Percentiles rank a stretch among this genome's conserved stretches.
phyloP scores from a whole-genome alignment of 2,329 filamentous ascomycete genomes.

The Cladophialophora psammophila region DNA sequence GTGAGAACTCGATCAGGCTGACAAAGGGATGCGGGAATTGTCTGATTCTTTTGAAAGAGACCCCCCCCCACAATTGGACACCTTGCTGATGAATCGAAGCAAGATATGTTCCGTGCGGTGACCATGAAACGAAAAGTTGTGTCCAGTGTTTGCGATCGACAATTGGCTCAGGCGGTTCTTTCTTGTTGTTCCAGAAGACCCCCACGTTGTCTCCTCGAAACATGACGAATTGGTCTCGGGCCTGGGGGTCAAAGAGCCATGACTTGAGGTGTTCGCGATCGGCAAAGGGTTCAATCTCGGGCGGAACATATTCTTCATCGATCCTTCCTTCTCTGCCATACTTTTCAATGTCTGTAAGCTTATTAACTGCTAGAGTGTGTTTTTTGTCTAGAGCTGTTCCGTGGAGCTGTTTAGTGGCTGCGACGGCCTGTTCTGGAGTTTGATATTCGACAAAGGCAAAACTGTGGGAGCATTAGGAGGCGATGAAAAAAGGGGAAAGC shows the following conservation, averaged over 20 bases:
- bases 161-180: constrained; percentile 82
- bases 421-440: constrained; percentile 85
- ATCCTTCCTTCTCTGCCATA: constrained; percentile 93
- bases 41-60: constrained; percentile 86
- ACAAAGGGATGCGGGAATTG: constrained; percentile 95
- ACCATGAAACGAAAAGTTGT: constrained; percentile 98
- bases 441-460: constrained; percentile 98
- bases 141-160: constrained; percentile 97
- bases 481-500: neutral
- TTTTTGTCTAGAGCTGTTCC: constrained; percentile 91
- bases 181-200: constrained; percentile 98
- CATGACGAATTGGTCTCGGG: constrained; percentile 94
- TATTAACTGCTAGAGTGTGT: constrained; percentile 95
- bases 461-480: constrained; percentile 54
- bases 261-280: constrained; percentile 95
- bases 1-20: constrained; percentile 95
- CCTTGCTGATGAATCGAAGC: constrained; percentile 95
- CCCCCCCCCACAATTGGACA: constrained; percentile 95
- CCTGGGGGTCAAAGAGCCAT: constrained; percentile 87
- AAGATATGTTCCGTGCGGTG: constrained; percentile 89
- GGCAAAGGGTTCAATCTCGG: constrained; percentile 81
- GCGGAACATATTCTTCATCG: constrained; percentile 86
- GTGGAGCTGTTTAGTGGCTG: constrained; percentile 88
- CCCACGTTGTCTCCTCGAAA: constrained; percentile 90
- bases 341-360: constrained; percentile 96